Percentiles rank a stretch among this genome's conserved stretches.
Evolutionary conservation across 352 stramenopile species (phyloP).

Genomic region (Ophiocytium majus): DNA sequence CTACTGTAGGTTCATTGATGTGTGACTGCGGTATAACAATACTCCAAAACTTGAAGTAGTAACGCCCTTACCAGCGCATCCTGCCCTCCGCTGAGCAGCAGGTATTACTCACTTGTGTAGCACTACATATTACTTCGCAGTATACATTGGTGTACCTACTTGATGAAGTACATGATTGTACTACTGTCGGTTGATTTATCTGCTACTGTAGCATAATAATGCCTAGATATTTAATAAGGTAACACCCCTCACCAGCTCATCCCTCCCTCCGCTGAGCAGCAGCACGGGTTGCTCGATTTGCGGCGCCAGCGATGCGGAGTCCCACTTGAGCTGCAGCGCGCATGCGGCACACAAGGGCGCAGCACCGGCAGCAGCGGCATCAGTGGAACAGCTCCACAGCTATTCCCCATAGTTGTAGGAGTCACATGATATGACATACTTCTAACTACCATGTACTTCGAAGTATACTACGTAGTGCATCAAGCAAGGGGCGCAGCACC

Average conservation of each 20-base stretch:
- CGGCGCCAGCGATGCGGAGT: slow-evolving; percentile 5
- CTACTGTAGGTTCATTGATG: neutral
- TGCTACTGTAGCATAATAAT: neutral
- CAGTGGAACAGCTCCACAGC: no score
- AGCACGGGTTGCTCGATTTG: neutral
- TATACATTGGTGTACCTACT: neutral
- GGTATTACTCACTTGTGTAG: neutral
- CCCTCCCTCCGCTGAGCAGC: neutral
- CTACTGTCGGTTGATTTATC: neutral
- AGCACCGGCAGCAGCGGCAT: no score
- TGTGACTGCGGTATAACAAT: neutral
- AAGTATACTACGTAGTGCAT: no score
- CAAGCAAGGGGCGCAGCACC: no score
- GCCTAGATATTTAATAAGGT: neutral
- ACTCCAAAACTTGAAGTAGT: slow-evolving; percentile 2
- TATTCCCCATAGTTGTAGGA: no score
- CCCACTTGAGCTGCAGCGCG: slow-evolving; percentile 42
- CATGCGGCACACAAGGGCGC: no score
- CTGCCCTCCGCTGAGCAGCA: neutral
- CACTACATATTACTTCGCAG: neutral
- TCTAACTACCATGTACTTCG: no score
- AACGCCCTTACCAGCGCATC: neutral
- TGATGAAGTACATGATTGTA: neutral
- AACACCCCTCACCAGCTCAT: neutral
- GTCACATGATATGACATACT: no score